Evolutionary conservation across 108 stramenopile genomes (phyloP).

Genomic region (Skeletonema menzelii): DNA sequence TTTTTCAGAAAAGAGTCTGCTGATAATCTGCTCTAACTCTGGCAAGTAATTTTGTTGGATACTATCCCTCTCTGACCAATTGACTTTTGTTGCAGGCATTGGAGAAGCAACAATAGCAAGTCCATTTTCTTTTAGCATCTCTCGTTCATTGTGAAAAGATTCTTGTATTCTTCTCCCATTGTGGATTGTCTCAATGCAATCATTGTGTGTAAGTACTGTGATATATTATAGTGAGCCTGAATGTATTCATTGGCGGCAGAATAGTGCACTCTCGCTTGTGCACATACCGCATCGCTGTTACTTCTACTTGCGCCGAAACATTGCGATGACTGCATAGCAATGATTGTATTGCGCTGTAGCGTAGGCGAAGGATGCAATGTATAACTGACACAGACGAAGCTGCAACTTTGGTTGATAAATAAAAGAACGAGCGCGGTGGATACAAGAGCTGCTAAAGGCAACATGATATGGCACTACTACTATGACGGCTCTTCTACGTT

Average conservation of each 20-base stretch:
- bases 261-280: slow-evolving; percentile 43
- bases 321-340: background rate
- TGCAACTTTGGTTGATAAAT: background rate
- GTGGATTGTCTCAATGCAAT: background rate
- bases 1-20: slow-evolving; percentile 2
- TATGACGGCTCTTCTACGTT: background rate
- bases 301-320: background rate
- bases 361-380: background rate
- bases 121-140: slow-evolving; percentile 23
- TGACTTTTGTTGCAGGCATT: background rate
- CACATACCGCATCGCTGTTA: background rate
- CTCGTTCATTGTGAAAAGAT: background rate
- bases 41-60: slow-evolving; percentile 13
- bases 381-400: background rate
- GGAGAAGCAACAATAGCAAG: slow-evolving; percentile 13
- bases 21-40: slow-evolving; percentile 12
- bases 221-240: slow-evolving; percentile 44
- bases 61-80: slow-evolving; percentile 20
- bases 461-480: background rate
- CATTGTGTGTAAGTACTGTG: background rate
- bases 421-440: background rate
- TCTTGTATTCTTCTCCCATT: slow-evolving; percentile 12
- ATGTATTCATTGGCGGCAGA: slow-evolving; percentile 61
- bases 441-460: background rate
- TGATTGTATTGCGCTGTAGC: background rate